These are phyloP conservation scores for Hsuehochloa calcarea DNA, from an alignment of 176 grass and related monocot species.

Conservation along the genomic window DNA sequence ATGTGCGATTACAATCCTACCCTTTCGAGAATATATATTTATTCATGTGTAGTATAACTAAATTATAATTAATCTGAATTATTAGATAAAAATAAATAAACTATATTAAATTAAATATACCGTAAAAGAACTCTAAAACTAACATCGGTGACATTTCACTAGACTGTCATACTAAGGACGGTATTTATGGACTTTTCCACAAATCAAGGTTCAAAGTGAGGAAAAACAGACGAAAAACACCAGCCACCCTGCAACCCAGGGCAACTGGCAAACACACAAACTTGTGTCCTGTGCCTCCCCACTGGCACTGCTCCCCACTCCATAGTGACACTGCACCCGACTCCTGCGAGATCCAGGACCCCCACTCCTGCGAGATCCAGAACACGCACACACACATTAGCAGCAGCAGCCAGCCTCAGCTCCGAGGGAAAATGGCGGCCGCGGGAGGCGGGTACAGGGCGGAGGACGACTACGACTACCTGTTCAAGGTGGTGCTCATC, in stretches of 20 bases:
- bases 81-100: too few species aligned
- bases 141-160: not conserved
- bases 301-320: constrained; percentile 14
- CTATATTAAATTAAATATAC: too few species aligned
- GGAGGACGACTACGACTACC: constrained; percentile 97
- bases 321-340: constrained; percentile 23
- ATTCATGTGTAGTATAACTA: too few species aligned
- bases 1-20: too few species aligned
- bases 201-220: not conserved
- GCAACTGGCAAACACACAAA: not conserved
- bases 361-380: constrained; percentile 42
- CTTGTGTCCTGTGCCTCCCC: constrained; percentile 14
- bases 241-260: not conserved
- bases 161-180: not conserved
- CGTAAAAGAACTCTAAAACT: too few species aligned
- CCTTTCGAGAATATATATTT: too few species aligned
- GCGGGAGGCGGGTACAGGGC: constrained; percentile 61
- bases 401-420: constrained; percentile 13
- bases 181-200: not conserved
- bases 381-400: not conserved
- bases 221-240: not conserved
- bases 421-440: constrained; percentile 32
- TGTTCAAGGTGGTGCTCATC: constrained; percentile 95
- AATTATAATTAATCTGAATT: too few species aligned
- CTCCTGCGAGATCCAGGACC: constrained; percentile 44